A percentile compares a stretch with the other conserved stretches of the same genome.
Evolutionary conservation across 108 stramenopile genomes (phyloP).

Genomic region (Pseudonitzschia multiseries): DNA sequence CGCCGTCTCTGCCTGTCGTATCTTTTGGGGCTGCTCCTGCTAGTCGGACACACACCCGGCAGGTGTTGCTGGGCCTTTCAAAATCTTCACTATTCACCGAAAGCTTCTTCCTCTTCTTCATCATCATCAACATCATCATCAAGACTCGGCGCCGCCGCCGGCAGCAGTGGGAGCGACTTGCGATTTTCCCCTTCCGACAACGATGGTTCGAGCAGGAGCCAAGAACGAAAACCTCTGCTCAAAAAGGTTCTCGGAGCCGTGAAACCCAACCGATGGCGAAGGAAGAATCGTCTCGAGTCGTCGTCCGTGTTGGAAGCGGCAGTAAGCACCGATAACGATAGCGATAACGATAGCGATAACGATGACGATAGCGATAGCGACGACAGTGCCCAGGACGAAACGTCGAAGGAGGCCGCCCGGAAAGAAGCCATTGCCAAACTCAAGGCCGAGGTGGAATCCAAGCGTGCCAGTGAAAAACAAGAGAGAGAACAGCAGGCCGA

Average conservation of each 20-base stretch:
- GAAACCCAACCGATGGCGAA: background rate
- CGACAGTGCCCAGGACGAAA: background rate
- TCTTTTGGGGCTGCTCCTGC: background rate
- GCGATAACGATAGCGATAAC: background rate
- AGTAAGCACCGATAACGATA: background rate
- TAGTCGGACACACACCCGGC: background rate
- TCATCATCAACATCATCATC: too few species aligned
- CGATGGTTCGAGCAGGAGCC: background rate
- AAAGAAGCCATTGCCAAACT: background rate
- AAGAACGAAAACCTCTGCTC: background rate
- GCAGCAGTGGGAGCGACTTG: too few species aligned
- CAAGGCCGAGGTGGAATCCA: background rate
- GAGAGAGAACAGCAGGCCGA: background rate
- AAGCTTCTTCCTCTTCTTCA: too few species aligned
- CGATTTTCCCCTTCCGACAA: background rate
- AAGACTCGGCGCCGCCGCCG: too few species aligned
- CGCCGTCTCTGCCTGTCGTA: background rate
- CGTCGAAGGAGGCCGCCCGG: background rate
- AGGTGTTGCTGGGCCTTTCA: background rate
- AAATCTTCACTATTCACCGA: background rate
- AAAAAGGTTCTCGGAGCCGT: background rate
- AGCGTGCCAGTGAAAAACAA: background rate
- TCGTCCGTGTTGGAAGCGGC: background rate
- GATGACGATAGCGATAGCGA: background rate
- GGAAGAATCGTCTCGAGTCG: background rate